Base-by-base conservation (phyloP, 352 stramenopile species). In the Globisporangium rhizosaccharum region DNA sequence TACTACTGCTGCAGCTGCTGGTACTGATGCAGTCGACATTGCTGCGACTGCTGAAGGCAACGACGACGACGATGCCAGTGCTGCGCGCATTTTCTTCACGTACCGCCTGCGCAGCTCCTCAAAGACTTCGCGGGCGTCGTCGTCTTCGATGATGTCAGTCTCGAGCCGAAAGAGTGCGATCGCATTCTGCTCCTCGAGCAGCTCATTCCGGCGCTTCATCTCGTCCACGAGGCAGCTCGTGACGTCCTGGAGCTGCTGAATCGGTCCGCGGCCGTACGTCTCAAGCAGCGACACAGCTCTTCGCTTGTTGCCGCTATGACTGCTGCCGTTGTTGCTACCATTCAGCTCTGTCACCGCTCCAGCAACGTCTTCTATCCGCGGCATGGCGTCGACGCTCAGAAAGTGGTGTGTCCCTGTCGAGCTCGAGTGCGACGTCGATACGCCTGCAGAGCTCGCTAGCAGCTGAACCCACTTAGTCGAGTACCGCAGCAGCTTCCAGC, bases 111-210 rank as follows among this genome's bases (percentile, higher is more conserved):
- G 73, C n/a, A 91, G 59, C 37, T 74, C 20, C 41, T 70, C 58
- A 51, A 83, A 86, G 57, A 69, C 84, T 23, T 80, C 73, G 51
- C 76, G 73, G 12, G 75, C 71, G 17, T 80, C 72, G 18, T 66
- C 59, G 51, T 89, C 79, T 18, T 79, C 47, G 15, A 87, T 58
- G 41, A 75, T 60, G 9, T 87, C 75, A 3, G 71, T 45, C 49
- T 89, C 69, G 18, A 85, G 51, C 20, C 73, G 74, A 20, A 92
- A 78, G 6, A 92, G 59, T 30, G 79, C 63, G 49, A 92, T 86
- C 26, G 78, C 69, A 46, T 92, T 92, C 62, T 86, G 77, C 30
- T 92, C 82, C 56, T 90, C 82, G 26, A 92, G 63, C 30, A 92
- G 54, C 36, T 87, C 75, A 36, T 85, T 90, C 18, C 82, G 74